Conservation (phyloP, 148 eudicot species). For the Heliamphora exappendiculata region DNA sequence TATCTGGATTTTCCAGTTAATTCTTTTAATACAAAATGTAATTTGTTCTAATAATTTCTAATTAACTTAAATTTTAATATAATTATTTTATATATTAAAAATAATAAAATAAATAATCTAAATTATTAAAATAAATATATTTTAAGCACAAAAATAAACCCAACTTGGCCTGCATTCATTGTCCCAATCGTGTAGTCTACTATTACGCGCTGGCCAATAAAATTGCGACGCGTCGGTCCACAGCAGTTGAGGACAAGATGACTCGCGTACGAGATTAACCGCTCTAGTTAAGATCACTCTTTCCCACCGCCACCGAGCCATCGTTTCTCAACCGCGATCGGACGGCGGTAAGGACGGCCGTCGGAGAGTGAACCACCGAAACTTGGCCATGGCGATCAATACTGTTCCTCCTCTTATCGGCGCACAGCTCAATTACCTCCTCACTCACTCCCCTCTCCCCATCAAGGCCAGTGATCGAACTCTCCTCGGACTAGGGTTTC, state of each 20-base stretch:
- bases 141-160: too few species aligned
- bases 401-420: conserved; percentile 67
- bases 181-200: too few species aligned
- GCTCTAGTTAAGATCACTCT: neutral
- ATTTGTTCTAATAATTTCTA: too few species aligned
- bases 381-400: conserved; percentile 54
- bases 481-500: conserved; percentile 18
- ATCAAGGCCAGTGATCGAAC: conserved; percentile 38
- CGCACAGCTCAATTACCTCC: conserved; percentile 70
- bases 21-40: too few species aligned
- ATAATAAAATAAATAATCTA: too few species aligned
- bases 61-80: too few species aligned
- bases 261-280: neutral
- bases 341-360: neutral
- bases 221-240: neutral
- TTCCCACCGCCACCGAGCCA: neutral
- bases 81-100: too few species aligned
- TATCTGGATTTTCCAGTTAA: too few species aligned
- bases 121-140: too few species aligned
- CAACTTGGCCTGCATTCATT: too few species aligned
- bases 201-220: too few species aligned
- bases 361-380: neutral
- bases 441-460: conserved; percentile 61
- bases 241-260: neutral
- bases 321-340: neutral